Base-by-base conservation (phyloP, 805 yeast species). In the Candida saitoana region DNA sequence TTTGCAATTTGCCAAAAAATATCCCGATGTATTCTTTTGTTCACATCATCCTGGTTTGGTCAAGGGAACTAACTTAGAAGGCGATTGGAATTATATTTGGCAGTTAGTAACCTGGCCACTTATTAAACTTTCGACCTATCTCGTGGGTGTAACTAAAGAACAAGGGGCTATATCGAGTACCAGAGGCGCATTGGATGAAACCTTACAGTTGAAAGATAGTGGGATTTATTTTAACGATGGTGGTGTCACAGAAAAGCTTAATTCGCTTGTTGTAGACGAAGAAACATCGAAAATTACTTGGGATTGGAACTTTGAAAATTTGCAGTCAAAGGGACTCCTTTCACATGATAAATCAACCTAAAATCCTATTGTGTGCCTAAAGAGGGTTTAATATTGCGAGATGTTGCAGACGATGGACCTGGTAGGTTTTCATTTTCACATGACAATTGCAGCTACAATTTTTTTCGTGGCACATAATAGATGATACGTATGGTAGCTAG, bases 11-110 rank as follows among this genome's bases (percentile, higher is more conserved):
- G 63, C 62, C n/a, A 38, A 47, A 22, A 44, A 49, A 18, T 45
- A 59, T 41, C 69, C 70, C 3, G 50, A 59, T n/a, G 58, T 67
- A 7, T 47, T 65, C 22, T 50, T 55, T 5, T 42, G 62, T 15
- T 46, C 73, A 0, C 61, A 63, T 2, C 74, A 69, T 39, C 73
- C 74, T 2, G 74, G 74, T 1, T 50, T 65, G 3, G 54, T 68
- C 37, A 44, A 62, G 14, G 62, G 55, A 4, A 65, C 73, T 2
- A 61, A 50, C 22, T 54, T 68, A 17, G 65, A 60, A 47, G 53
- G 53, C 40, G 46, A 57, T 43, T 60, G 63, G 65, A 56, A 48
- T 36, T 57, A 60, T 2, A 38, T 51, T 8, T 6, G 62, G 5
- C 65, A 63, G 6, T 44, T 43, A 5, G 24, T 57, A 3, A 40